These are phyloP conservation scores for Euptelea pleiosperma DNA, from an alignment of 164 flowering plant species.

Conservation along the genomic window DNA sequence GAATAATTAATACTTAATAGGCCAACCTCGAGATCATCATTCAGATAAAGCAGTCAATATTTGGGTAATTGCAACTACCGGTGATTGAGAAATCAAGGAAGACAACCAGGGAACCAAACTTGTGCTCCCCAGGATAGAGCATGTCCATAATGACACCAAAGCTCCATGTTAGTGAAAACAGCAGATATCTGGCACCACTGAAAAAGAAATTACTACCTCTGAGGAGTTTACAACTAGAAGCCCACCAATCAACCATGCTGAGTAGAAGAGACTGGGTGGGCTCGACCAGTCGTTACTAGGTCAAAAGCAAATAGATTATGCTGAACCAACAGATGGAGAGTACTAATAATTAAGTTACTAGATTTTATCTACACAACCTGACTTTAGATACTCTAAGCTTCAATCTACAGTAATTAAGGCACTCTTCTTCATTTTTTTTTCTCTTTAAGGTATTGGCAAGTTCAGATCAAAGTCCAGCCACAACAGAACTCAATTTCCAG, in stretches of 20 bases:
- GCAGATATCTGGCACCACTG: neutral
- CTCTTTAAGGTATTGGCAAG: neutral
- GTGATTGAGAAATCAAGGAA: too few relatives aligned
- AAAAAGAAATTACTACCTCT: neutral
- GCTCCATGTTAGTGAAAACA: too few relatives aligned
- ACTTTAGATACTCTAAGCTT: neutral
- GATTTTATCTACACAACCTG: neutral
- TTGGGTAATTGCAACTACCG: too few relatives aligned
- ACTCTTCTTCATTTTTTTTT: neutral
- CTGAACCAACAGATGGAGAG: neutral
- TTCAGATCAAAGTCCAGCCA: slow-evolving; percentile 1
- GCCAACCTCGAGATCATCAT: too few relatives aligned
- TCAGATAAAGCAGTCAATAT: too few relatives aligned
- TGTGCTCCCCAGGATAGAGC: too few relatives aligned
- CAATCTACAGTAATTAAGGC: neutral
- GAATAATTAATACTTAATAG: too few relatives aligned
- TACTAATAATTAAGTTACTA: neutral
- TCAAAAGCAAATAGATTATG: too few relatives aligned
- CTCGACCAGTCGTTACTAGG: too few relatives aligned
- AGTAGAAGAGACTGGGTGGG: neutral
- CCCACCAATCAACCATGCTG: neutral
- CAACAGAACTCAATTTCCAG: neutral
- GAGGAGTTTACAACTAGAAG: neutral
- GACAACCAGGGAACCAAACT: too few relatives aligned
- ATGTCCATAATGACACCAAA: too few relatives aligned